Base-by-base conservation (phyloP, 768 basidiomycete species). In the Agrocybe pediades region DNA sequence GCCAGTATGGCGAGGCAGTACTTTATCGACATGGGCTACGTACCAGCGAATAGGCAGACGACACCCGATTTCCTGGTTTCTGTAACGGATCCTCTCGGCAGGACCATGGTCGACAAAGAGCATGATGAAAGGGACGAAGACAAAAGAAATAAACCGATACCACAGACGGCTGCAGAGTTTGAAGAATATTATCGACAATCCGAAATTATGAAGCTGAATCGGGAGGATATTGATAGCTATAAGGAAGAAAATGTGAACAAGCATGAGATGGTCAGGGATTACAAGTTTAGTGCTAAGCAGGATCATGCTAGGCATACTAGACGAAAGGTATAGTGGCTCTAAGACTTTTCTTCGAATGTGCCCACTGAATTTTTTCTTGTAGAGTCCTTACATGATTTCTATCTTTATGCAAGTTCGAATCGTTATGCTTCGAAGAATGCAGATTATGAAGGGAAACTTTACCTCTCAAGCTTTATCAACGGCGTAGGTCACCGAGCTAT, bases 11-110 rank as follows among this genome's bases (percentile, higher is more conserved):
- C 90, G 0, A 73, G 83, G 19, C 75, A 82, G 57, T 92, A 93
- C 69, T 92, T 94, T 71, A 76, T 87, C 53, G 78, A 84, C 56
- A 80, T 89, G 77, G 84, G 85, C 6, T 84, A 83, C 58, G 68
- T 71, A 41, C 83, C 83, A 9, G 77, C 78, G 5, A 77, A 80
- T 53, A 73, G 86, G 27, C 86, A 87, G 64, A 86, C 84, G 1
- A 84, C 83, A 0, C 79, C 85, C 8, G 86, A 86, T 61, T 87
- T 84, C 65, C 70, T 87, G 19, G 84, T 86, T 16, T 58, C 73
- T 63, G 84, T 82, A 3, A 84, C 86, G 2, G 82, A 87, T 57
- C 78, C 83, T 0, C 71, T 74, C n/a, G 80, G 78, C 0, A 81
- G 87, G 46, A 78, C 65, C 9, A 67, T 70, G 20, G 71, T 68